Evolutionary conservation across 495 filamentous ascomycete species (phyloP), one percentile per base, ranked within the genome.

Genomic region (Neurospora sp.): DNA sequence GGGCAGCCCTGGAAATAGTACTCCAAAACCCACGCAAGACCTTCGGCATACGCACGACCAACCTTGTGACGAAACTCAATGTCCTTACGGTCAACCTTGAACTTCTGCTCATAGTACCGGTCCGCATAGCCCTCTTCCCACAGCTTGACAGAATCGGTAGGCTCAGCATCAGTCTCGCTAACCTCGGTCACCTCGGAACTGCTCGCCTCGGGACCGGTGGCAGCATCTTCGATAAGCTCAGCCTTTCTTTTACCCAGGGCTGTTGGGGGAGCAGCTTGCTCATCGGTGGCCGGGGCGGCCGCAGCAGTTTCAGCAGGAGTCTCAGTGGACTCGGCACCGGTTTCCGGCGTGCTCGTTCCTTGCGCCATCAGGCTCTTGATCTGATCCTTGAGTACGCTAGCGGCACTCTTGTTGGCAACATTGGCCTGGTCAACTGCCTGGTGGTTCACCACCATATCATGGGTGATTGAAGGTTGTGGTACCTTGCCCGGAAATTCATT

Each of bases 1-100:
- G 96, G 93, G 77, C 96, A 98, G 20, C 96, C 96, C 81, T 99
- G 96, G 79, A 97, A 96, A 81, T 99, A 99, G 78, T 99, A 99
- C 20, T 91, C 85, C 35, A 99, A 83, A n/a, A 98, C 96, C 96
- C 96, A 99, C 41, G 91, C 91, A n/a, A 98, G 87, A 68, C 96
- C 96, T 84, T 97, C 93, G n/a, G 94, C 93, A 80, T 99, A 99
- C 17, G 91, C 88, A 69, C 90, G 87, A n/a, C 90, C 96, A 76
- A 99, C 96, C 80, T 96, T 90, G 81, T 94, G 91, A 71, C 96
- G 89, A 82, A 98, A 98, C 69, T 89, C 93, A 69, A 90, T 82
- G 80, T 99, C 91, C 42, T 91, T 86, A 2, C 92, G 88, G 70
- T 92, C 90, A 45, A 94, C 93, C n/a, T 90, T 82, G 81, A 99